Evolutionary conservation across 805 yeast species (phyloP), one percentile per base, ranked within the genome.

Genomic region (Millerozyma miso): DNA sequence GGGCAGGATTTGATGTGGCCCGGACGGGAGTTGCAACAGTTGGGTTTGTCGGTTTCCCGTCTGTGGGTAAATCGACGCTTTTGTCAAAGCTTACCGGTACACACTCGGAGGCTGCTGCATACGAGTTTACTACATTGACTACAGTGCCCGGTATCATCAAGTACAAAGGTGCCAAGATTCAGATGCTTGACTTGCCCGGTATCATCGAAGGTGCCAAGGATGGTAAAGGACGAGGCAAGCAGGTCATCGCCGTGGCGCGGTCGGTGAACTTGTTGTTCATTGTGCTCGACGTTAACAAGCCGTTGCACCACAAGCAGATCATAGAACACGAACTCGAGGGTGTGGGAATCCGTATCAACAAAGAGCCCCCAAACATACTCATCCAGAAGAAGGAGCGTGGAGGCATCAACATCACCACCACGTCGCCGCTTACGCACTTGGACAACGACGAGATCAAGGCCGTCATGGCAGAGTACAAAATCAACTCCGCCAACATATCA

Each of bases 161-260:
- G 66, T 91, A 88, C 60, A 88, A 90, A 54, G 99, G 99, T 58
- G 98, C 99, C 41, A 91, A 88, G 71, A 84, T 93, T 51, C 99
- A 93, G 71, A 88, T 93, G 95, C 67, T 86, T 56, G 95, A 86
- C 76, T 77, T 86, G 49, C 95, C 95, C 6, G 95, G 95, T 61
- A 86, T 86, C 53, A 85, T 86, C 58, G 93, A 86, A 65, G 95
- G 95, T 66, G 95, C 95, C 48, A 85, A 85, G 52, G 93, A 86
- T 57, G 95, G 95, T 67, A 80, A 85, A 62, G 95, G 95, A 69
- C 77, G 95, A 75, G 95, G 95, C 76, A 84, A 79, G 54, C 99
- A 93, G 69, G 99, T 93, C 43, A 93, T 93, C 67, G 99, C 99
- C 2, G 99, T 93, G 46, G 98, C 98, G n/a, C 80, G 99, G 67